A percentile compares a stretch with the other conserved stretches of the same genome.
Evolutionary conservation across 768 basidiomycete species (phyloP).

Genomic region (Clitopilus passeckerianus): DNA sequence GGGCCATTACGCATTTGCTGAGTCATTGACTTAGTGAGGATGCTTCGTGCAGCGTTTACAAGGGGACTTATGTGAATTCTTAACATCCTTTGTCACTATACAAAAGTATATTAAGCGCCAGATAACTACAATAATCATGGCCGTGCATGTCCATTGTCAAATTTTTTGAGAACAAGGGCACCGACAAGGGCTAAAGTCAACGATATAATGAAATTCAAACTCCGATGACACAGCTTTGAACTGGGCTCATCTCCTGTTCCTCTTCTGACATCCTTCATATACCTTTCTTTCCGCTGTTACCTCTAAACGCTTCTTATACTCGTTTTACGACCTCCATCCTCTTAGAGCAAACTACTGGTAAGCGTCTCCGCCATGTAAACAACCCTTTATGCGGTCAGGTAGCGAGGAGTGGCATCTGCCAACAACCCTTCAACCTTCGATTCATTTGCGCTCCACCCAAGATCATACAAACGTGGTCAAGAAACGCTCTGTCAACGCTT

Average conservation of each 20-base stretch:
- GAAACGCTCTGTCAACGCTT: background rate
- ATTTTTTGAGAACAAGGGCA: conserved; percentile 4
- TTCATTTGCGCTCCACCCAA: conserved; percentile 10
- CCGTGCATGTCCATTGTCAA: background rate
- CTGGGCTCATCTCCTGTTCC: conserved; percentile 37
- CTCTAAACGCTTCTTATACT: conserved; percentile 16
- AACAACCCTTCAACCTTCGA: background rate
- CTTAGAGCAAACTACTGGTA: conserved; percentile 8
- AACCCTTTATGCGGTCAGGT: conserved; percentile 5
- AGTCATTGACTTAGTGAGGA: background rate
- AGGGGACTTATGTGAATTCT: background rate
- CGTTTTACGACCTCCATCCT: conserved; percentile 5
- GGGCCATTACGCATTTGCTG: background rate
- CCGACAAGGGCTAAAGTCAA: conserved; percentile 16
- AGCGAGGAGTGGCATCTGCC: background rate
- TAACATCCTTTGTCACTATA: background rate
- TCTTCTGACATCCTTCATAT: conserved; percentile 21
- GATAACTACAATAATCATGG: background rate
- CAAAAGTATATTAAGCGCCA: no score
- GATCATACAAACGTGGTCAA: conserved; percentile 13
- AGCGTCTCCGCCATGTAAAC: conserved; percentile 15
- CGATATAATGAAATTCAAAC: conserved; percentile 31
- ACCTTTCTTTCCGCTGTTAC: conserved; percentile 22
- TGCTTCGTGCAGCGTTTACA: background rate
- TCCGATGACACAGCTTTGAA: conserved; percentile 42